Base-by-base conservation (phyloP, 2,329 filamentous ascomycete species). In the Penicillium sp. region DNA sequence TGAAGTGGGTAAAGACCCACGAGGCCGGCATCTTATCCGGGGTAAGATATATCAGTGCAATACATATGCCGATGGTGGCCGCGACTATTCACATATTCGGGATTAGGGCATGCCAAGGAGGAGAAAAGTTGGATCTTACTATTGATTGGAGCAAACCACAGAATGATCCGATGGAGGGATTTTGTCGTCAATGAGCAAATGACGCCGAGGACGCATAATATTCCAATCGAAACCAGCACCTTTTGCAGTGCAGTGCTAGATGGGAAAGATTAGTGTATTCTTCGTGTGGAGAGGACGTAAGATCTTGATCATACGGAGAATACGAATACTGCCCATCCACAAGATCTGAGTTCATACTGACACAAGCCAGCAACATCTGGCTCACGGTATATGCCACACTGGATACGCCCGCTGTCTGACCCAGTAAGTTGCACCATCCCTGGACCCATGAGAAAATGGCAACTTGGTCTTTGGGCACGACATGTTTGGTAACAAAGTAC, bases 111-210 rank as follows among this genome's bases (percentile, higher is more conserved):
- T n/a, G 3, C 4, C 3, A n/a, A 40, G 11, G 18, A 40, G n/a
- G 27, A 8, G 15, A 18, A 29, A 20, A 33, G 3, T 3, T 18
- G 60, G 56, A 26, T 53, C 73, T 54, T 73, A 83, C 82, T 81
- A 63, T 87, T 87, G 60, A 87, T 86, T 1, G 85, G 85, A 8
- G 85, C 85, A 67, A 87, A 87, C 83, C 84, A 87, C 9, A 84
- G 70, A 45, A 87, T 78, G 45, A 86, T 82, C 47, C 78, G 76
- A 65, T 87, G 83, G 12, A 87, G 73, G 51, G 76, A 80, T 62
- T 79, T 82, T 0, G 85, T 87, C 0, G 82, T 83, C 45, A 87
- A 74, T 0, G 85, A 87, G 69, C 84, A 86, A n/a, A 87, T 82
- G 9, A 80, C 70, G 2, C 82, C 85, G 70, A 82, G 81, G 41